These are phyloP conservation scores for Exidia glandulosa DNA, from an alignment of 768 basidiomycete genomes.

Conservation along the genomic window DNA sequence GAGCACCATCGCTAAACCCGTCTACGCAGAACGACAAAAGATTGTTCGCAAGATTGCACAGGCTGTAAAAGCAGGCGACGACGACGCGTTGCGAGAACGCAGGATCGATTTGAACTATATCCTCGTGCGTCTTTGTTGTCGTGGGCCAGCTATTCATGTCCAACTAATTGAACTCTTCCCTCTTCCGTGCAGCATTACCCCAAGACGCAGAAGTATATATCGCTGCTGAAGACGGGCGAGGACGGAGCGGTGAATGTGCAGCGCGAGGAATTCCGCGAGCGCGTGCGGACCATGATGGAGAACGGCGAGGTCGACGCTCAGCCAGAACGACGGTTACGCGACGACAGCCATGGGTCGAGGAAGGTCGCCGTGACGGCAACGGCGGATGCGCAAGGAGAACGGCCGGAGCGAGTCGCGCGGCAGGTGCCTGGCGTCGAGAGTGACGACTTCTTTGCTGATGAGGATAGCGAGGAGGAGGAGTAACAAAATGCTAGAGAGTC, in stretches of 20 bases:
- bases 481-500: no score
- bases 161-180: conserved; percentile 1
- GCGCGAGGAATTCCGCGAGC: conserved; percentile 46
- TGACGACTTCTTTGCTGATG: no score
- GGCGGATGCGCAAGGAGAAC: no score
- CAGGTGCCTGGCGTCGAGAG: no score
- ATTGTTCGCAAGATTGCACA: conserved; percentile 66
- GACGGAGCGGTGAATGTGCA: no score
- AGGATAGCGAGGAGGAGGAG: no score
- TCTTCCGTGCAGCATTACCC: conserved; percentile 55
- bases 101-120: conserved; percentile 90
- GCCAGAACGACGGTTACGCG: no score
- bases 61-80: conserved; percentile 40
- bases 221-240: conserved; percentile 42
- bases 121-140: conserved; percentile 57
- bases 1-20: not conserved
- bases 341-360: no score
- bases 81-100: conserved; percentile 42
- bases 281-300: conserved; percentile 52
- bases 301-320: conserved; percentile 44
- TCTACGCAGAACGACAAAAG: conserved; percentile 68
- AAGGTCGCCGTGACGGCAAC: no score
- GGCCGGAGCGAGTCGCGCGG: no score
- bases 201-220: conserved; percentile 78
- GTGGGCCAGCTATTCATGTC: no score